Base-by-base conservation (phyloP, 805 yeast genomes). In the Yamadazyma takamatsuzukensis region DNA sequence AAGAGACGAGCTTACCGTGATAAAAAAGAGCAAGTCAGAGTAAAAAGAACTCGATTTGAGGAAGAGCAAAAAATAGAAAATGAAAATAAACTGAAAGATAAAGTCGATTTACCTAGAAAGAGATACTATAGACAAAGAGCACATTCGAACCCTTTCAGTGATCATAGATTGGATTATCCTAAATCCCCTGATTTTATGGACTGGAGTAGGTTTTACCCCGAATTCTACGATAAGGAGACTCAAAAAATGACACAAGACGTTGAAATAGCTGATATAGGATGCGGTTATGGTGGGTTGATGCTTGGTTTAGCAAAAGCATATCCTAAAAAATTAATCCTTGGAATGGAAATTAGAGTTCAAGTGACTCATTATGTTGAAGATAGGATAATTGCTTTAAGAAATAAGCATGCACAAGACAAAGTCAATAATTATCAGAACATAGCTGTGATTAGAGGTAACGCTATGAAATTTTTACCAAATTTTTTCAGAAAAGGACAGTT, bases 341-440 rank as follows among this genome's bases (percentile, higher is more conserved):
- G 98, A 12, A 88, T 93, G 96, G 98, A 93, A 62, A 93, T 93
- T 52, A 75, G 98, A 53, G 96, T 89, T 13, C 98, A 93, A 61
- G 98, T 93, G 30, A 90, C 97, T 1, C 88, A 93, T 47, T 93
- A 89, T 53, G 97, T 93, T 9, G 96, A 90, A 59, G 98, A 93
- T 59, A 70, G 97, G 49, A 87, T 93, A 43, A 76, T 86, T 40
- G 97, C 97, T 2, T 69, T 93, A 45, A 76, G 97, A 58, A 73
- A 72, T 25, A 72, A 80, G 45, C 61, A 44, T 27, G 47, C 60
- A 15, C 51, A 53, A 31, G 59, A 48, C 22, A 38, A 56, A 40
- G 33, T 43, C 34, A 42, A 58, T 53, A 68, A 66, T 21, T 93
- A 80, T 56, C 88, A 84, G 51, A 93, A 93, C 59, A 83, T 90